Evolutionary conservation across 805 yeast genomes (phyloP), one percentile per base, ranked within the genome.

Genomic region (Hanseniaspora jakobsenii): DNA sequence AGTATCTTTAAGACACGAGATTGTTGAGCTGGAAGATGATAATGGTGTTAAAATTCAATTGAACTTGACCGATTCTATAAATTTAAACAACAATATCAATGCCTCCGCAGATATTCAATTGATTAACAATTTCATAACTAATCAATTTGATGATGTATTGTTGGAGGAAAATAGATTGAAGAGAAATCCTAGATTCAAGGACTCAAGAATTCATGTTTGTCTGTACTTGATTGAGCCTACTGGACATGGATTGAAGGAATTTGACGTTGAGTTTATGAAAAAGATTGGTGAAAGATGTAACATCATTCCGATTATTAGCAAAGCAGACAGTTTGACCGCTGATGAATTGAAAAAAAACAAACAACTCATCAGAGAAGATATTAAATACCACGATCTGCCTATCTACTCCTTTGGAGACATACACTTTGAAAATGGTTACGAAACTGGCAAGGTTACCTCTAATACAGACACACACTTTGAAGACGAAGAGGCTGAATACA

Each of bases 101-200:
- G 78, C 83, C 59, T 72, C 75, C 18, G 67, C 72, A 26, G 76
- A 78, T 48, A 81, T 82, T 60, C 74, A 74, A 50, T 64, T 78
- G 42, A 69, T 82, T 49, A 79, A 78, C n/a, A 89, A 82, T 55
- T 82, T 78, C 56, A 67, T 82, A 49, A 77, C 81, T 57, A 85
- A 80, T 55, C 91, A 82, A 59, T 82, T 77, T 60, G 93, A 82
- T 59, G 91, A 81, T 56, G 82, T 81, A 29, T 65, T 82, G 50
- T 70, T 81, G 50, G 93, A 82, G 58, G 93, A 82, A 56, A 73
- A 81, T 47, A 71, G 86, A 51, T 82, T 82, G 36, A 78, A 81
- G 65, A 73, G 93, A 68, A 82, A 82, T 54, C 93, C 94, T 23
- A 66, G 93, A 47, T 82, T 82, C 59, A 80, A 79, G 58, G 94